These are phyloP conservation scores for Trametes coccinea DNA, from an alignment of 768 basidiomycete species.

Conservation along the genomic window DNA sequence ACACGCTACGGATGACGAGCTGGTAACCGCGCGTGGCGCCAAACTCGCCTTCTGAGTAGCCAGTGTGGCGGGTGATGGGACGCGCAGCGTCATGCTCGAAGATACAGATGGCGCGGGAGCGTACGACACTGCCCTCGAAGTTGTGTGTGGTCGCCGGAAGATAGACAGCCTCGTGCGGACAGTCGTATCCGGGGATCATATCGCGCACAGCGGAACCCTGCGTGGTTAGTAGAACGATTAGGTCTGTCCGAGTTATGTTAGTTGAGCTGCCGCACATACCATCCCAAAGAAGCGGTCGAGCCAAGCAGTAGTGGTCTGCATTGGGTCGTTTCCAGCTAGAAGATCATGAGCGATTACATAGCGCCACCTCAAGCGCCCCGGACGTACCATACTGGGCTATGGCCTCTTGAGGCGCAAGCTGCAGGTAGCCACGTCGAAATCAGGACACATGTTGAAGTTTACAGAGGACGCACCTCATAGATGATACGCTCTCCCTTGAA, in stretches of 20 bases:
- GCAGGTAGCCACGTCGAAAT: neutral
- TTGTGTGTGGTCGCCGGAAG: slow-evolving; percentile 59
- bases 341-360: neutral
- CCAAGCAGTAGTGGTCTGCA: slow-evolving; percentile 61
- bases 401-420: slow-evolving; percentile 65
- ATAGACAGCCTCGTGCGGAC: slow-evolving; percentile 59
- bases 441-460: neutral
- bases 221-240: too few species aligned
- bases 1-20: slow-evolving; percentile 54
- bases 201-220: slow-evolving; percentile 52
- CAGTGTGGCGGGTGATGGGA: slow-evolving; percentile 59
- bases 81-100: slow-evolving; percentile 62
- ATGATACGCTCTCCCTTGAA: slow-evolving; percentile 61
- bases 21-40: slow-evolving; percentile 63
- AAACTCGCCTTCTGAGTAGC: slow-evolving; percentile 53
- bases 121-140: slow-evolving; percentile 42
- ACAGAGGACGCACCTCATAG: slow-evolving; percentile 46
- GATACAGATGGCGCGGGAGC: slow-evolving; percentile 61
- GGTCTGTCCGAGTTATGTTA: too few species aligned
- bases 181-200: slow-evolving; percentile 67
- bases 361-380: neutral
- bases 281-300: slow-evolving; percentile 66
- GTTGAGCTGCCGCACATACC: slow-evolving; percentile 26
- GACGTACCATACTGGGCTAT: slow-evolving; percentile 55
- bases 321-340: slow-evolving; percentile 59